Evolutionary conservation across 139 green algal genomes (phyloP), one percentile per base, ranked within the genome.

Genomic region (Chlamydomonas sphaeroides): DNA sequence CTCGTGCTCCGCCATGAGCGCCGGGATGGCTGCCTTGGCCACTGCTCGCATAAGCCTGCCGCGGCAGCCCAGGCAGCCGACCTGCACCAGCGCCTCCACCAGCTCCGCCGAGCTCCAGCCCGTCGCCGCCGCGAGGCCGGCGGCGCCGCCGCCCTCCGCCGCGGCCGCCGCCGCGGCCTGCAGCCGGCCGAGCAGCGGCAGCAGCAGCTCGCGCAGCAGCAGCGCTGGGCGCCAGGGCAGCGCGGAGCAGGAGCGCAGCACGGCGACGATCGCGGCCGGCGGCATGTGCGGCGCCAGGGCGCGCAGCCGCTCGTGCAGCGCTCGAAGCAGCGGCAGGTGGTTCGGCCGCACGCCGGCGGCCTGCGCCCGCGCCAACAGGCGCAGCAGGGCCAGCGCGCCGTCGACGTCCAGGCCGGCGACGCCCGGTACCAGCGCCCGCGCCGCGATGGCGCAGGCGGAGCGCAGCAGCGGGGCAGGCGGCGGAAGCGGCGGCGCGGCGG

Each of bases 281-380:
- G 23, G 23, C 26, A 82, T 32, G n/a, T 2, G 33, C 14, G 39
- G 3, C 30, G 39, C 73, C 32, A 73, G 62, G n/a, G 23, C 62
- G 32, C 75, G 75, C 42, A 82, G n/a, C 11, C 75, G 62, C 41
- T 82, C 75, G 33, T 82, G 75, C 61, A 72, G 21, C 2, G 75
- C 75, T 42, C 62, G 65, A 32, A 82, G 42, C 30, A 82, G 59
- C 75, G 20, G 62, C 42, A 32, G 62, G 25, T 38, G 41, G 42
- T 49, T 6, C 38, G 62, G 75, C 42, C 61, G 45, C 11, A 82
- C 32, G 42, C 75, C 41, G 18, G 62, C 75, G 2, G 15, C 21
- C 30, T 49, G 1, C 33, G 20, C 21, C 28, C 75, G 61, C 6
- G 32, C 61, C 23, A 72, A 7, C 30, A 65, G 61, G 5, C 30